Evolutionary conservation across 352 stramenopile genomes (phyloP), one percentile per base, ranked within the genome.

Genomic region (Phytophthora sp.): DNA sequence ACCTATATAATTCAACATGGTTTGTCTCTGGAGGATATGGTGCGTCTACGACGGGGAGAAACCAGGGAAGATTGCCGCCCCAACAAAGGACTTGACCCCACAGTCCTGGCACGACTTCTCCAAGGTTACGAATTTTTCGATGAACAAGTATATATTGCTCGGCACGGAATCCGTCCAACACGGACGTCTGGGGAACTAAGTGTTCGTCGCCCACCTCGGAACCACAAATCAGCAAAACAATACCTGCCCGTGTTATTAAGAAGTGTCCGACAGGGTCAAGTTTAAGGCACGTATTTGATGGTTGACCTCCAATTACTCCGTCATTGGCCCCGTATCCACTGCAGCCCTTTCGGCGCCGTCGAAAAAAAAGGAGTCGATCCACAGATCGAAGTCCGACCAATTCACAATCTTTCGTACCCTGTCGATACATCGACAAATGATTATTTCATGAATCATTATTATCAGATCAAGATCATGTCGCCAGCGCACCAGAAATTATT

Each of bases 311-410:
- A 12, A 3, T n/a, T 58, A 21, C 21, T 69, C 8, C 9, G 27
- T 10, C 13, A 43, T 4, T 62, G 28, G 34, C 11, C n/a, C 13
- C 31, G 34, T 15, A 51, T 69, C 18, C 34, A 60, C 12, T 60
- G 39, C 11, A 71, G 62, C 6, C 41, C 54, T 1, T 54, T 71
- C 12, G 54, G 62, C 26, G 54, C 62, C n/a, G 62, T 65, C 7
- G 41, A 57, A 28, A 66, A 59, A 28, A 58, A 62, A 18, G 43
- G n/a, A 3, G 28, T 55, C 0, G 49, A 50, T 3, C 42, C 63
- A 11, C 28, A 17, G 1, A 18, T 45, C 44, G 43, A 62, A 38
- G 39, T 63, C 17, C 20, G 43, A 5, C 56, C 30, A 4, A 64
- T 63, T 37, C 62, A 62, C 39, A 42, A 72, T 21, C 50, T 66